phyloP scores from a whole-genome alignment of 768 basidiomycete genomes.

The Suillus luteus region DNA sequence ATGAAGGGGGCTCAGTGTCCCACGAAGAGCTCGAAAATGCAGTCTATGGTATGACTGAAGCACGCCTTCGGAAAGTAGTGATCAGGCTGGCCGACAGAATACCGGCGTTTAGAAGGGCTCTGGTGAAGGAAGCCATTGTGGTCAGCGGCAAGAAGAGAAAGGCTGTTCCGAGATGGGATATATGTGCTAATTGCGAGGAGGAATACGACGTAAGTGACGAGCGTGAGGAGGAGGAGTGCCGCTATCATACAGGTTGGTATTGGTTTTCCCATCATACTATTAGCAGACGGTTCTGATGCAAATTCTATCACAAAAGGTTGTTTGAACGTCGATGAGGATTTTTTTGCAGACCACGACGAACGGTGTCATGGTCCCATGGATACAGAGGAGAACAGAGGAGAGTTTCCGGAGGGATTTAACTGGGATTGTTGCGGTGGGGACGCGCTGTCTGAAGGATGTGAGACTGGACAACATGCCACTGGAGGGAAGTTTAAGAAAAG shows the following conservation, averaged over 20 bases:
- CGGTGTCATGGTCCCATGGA: not conserved
- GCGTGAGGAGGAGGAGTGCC: not conserved
- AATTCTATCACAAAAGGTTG: not conserved
- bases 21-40: not conserved
- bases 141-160: not conserved
- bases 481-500: not conserved
- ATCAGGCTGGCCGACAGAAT: not conserved
- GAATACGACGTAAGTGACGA: not conserved
- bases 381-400: not conserved
- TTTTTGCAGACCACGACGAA: not conserved
- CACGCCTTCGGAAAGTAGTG: not conserved
- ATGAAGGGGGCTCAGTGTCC: not conserved
- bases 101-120: not conserved
- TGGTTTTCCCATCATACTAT: not conserved
- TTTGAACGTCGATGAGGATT: not conserved
- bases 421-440: not conserved
- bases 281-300: not conserved
- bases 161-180: not conserved
- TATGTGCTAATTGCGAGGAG: not conserved
- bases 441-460: not conserved
- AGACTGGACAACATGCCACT: not conserved
- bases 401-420: not conserved
- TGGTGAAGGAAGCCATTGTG: not conserved
- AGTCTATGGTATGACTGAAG: not conserved
- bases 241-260: not conserved